A percentile compares a stretch with the other conserved stretches of the same genome.
These are phyloP conservation scores for Ogataea glucozyma DNA, from an alignment of 805 yeast genomes.

Conservation along the genomic window DNA sequence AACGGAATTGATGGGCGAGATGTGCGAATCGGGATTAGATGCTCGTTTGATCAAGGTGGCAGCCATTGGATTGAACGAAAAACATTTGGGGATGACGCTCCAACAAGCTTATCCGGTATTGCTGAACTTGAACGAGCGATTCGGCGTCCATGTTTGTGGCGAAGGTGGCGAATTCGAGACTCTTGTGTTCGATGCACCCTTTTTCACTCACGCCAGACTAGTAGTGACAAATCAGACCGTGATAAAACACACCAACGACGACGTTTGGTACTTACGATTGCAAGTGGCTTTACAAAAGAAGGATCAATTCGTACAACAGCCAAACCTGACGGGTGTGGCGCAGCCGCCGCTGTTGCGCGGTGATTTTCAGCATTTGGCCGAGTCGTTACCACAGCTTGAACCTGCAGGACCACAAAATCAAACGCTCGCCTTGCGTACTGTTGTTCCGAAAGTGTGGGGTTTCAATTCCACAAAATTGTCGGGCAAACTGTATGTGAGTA, in stretches of 20 bases:
- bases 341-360: conserved; percentile 44
- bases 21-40: conserved; percentile 66
- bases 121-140: conserved; percentile 55
- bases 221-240: conserved; percentile 42
- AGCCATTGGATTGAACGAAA: conserved; percentile 73
- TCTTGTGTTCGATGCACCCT: conserved; percentile 86
- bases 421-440: neutral
- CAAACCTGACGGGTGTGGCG: conserved; percentile 9
- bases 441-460: neutral
- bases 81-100: conserved; percentile 69
- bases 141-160: conserved; percentile 92
- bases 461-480: conserved; percentile 11
- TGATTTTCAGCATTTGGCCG: neutral
- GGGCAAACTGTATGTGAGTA: conserved; percentile 43
- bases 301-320: neutral
- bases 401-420: neutral
- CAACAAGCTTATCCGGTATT: conserved; percentile 62
- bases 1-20: conserved; percentile 74
- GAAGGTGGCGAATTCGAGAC: conserved; percentile 99
- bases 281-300: conserved; percentile 48
- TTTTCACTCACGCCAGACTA: conserved; percentile 59
- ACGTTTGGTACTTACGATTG: conserved; percentile 67
- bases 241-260: conserved; percentile 56
- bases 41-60: conserved; percentile 92
- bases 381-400: neutral